Conservation (phyloP, 306 rosid species). For the Vachellia collinsii region DNA sequence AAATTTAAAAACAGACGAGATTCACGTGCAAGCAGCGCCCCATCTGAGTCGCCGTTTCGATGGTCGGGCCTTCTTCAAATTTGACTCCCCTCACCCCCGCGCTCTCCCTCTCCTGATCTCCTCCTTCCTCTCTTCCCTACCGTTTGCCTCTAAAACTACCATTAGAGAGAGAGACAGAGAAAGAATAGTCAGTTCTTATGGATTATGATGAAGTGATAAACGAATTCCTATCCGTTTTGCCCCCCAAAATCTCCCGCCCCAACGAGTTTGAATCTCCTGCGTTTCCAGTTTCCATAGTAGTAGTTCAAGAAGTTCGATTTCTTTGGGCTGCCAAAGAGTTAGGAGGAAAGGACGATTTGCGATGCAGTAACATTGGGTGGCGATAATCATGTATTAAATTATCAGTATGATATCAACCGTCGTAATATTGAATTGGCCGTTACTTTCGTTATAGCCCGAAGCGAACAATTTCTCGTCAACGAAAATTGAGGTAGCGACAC, state of each 20-base stretch:
- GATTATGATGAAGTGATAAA: too few relatives aligned
- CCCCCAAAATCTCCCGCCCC: too few relatives aligned
- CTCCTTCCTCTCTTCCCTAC: background rate
- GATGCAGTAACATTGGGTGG: background rate
- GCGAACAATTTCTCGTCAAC: background rate
- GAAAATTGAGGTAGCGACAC: background rate
- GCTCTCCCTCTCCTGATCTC: background rate
- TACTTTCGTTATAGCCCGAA: too few relatives aligned
- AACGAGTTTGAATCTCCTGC: too few relatives aligned
- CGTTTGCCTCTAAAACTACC: background rate
- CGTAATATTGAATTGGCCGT: too few relatives aligned
- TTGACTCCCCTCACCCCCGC: rapidly evolving
- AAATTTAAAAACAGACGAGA: background rate
- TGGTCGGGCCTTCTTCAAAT: background rate
- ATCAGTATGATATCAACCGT: too few relatives aligned
- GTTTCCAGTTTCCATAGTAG: too few relatives aligned
- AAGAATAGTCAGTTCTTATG: too few relatives aligned
- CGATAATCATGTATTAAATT: background rate
- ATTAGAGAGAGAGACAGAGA: too few relatives aligned
- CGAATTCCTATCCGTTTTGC: too few relatives aligned
- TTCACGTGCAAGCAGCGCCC: background rate
- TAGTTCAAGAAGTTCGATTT: too few relatives aligned
- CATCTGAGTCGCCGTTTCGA: conserved; percentile 1
- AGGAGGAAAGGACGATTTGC: background rate
- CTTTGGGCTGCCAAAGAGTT: background rate